phyloP scores from a whole-genome alignment of 1,284 basidiomycete species.

The Malassezia sp. region DNA sequence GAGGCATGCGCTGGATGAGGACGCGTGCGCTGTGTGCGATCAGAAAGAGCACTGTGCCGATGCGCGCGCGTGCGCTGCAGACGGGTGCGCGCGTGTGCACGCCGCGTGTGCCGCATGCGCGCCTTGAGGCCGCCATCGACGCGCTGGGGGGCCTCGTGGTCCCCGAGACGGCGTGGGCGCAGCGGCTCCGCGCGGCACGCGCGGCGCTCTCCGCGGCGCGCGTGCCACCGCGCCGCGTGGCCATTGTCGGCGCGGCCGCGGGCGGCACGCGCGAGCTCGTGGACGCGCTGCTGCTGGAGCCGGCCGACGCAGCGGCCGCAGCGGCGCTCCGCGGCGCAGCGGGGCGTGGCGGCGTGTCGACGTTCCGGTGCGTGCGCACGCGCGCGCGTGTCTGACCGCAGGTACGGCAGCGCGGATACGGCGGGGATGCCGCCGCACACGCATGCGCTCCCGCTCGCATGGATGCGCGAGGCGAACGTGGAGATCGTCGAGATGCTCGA shows the following conservation, averaged over 20 bases:
- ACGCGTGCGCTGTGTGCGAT: no score
- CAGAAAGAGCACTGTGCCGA: no score
- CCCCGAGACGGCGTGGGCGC: not conserved
- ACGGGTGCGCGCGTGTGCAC: no score
- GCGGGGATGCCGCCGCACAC: slow-evolving; percentile 1
- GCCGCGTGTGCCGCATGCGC: no score
- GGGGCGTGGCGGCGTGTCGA: not conserved
- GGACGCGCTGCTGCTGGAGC: slow-evolving; percentile 22
- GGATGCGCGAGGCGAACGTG: slow-evolving; percentile 22
- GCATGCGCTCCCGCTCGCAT: slow-evolving; percentile 16
- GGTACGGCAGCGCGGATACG: not conserved
- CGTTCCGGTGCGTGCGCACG: not conserved
- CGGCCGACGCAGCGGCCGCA: slow-evolving; percentile 16
- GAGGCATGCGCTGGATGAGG: no score
- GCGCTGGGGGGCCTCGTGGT: no score
- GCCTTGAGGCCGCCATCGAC: no score
- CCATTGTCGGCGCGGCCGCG: slow-evolving; percentile 3
- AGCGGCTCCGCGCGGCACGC: not conserved
- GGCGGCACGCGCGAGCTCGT: not conserved
- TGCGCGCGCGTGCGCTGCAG: not conserved
- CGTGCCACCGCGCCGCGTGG: not conserved
- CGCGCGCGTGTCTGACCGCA: not conserved
- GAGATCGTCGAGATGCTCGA: slow-evolving; percentile 21
- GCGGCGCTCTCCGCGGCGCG: not conserved
- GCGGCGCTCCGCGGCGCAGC: slow-evolving; percentile 10